Conservation (phyloP, 441 rosid genomes). For the Adansonia madagascariensis region DNA sequence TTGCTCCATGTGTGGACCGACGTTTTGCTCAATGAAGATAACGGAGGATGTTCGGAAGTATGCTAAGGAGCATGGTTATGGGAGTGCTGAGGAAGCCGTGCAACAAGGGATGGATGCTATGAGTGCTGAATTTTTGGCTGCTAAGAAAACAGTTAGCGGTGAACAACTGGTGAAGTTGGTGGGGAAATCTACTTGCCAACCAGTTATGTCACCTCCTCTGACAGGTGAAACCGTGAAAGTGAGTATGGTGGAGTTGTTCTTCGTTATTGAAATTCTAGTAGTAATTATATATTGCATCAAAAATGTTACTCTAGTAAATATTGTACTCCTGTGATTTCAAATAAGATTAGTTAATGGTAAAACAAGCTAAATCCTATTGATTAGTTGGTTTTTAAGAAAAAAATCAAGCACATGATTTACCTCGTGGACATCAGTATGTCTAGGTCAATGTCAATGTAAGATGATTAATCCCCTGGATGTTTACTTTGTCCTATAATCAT, state of each 20-base stretch:
- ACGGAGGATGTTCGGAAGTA: constrained; percentile 95
- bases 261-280: constrained; percentile 10
- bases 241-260: constrained; percentile 20
- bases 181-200: constrained; percentile 93
- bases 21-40: constrained; percentile 99
- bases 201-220: constrained; percentile 51
- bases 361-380: neutral
- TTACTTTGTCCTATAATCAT: neutral
- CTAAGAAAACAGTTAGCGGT: constrained; percentile 88
- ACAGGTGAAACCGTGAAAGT: constrained; percentile 47
- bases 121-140: constrained; percentile 89
- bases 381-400: neutral
- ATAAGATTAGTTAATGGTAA: neutral
- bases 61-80: constrained; percentile 97
- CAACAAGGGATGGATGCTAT: constrained; percentile 87
- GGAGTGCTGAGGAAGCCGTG: constrained; percentile 87
- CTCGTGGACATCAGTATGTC: neutral
- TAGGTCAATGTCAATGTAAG: neutral
- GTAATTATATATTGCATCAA: neutral
- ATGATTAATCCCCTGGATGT: neutral
- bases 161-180: constrained; percentile 95
- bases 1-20: constrained; percentile 98
- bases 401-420: neutral
- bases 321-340: neutral
- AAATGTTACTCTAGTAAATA: too few species aligned